Percentiles rank a stretch among this genome's conserved stretches.
phyloP scores from a whole-genome alignment of 1,284 basidiomycete species.

The Neolentinus lepideus region DNA sequence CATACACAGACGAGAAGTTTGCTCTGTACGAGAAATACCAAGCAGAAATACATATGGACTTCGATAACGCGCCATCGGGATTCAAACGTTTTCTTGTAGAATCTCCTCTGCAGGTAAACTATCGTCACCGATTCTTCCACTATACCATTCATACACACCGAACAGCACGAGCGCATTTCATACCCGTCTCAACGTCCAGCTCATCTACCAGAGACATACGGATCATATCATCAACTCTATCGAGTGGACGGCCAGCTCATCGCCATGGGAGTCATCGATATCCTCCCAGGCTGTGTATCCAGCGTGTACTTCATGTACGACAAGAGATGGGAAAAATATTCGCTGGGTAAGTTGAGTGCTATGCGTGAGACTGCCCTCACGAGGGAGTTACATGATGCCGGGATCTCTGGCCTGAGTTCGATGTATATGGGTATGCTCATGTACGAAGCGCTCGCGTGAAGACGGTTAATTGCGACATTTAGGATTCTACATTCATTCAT shows the following conservation, averaged over 20 bases:
- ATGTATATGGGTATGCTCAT: conserved; percentile 76
- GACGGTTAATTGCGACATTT: too few relatives aligned
- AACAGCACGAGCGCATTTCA: conserved; percentile 47
- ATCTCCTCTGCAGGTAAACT: conserved; percentile 64
- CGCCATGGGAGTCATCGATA: conserved; percentile 87
- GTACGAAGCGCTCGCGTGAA: background rate
- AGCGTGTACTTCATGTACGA: conserved; percentile 97
- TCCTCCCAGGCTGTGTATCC: conserved; percentile 86
- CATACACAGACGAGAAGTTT: conserved; percentile 77
- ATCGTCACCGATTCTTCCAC: conserved; percentile 1
- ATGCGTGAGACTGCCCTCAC: conserved; percentile 73
- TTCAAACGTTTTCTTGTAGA: conserved; percentile 78
- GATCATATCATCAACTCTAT: conserved; percentile 85
- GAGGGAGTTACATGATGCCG: conserved; percentile 68
- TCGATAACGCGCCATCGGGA: conserved; percentile 37
- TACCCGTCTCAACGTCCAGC: conserved; percentile 41
- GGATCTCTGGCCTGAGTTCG: conserved; percentile 50
- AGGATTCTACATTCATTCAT: conserved; percentile 92
- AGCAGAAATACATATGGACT: conserved; percentile 67
- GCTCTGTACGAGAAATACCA: conserved; percentile 75
- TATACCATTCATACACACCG: background rate
- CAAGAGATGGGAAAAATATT: conserved; percentile 65
- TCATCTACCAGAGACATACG: conserved; percentile 68
- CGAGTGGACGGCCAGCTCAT: conserved; percentile 77
- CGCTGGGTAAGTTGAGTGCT: conserved; percentile 87